Evolutionary conservation across 306 rosid species (phyloP).

Genomic region (Ormosia semicastrata): DNA sequence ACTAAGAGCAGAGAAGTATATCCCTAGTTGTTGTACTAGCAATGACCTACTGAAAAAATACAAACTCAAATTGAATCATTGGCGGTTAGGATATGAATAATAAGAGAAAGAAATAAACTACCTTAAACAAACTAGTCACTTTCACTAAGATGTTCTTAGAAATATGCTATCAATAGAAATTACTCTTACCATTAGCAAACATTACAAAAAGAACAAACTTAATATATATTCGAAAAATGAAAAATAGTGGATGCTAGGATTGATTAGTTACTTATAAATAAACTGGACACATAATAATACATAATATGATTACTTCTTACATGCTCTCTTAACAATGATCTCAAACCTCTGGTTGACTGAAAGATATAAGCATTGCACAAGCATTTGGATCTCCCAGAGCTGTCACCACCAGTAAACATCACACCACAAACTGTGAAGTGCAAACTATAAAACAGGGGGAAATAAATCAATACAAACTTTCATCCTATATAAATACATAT

Average conservation of each 20-base stretch:
- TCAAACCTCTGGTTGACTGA: slow-evolving; percentile 78
- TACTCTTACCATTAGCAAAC: not conserved
- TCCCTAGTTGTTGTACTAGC: not conserved
- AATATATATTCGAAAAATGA: not conserved
- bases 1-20: not conserved
- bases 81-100: not conserved
- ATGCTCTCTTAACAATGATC: slow-evolving; percentile 75
- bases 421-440: slow-evolving; percentile 82
- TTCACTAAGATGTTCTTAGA: slow-evolving; percentile 6
- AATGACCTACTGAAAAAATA: not conserved
- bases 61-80: not conserved
- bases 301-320: slow-evolving; percentile 45
- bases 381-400: slow-evolving; percentile 49
- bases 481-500: not conserved
- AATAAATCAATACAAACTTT: not conserved
- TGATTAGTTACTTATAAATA: not conserved
- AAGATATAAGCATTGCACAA: slow-evolving; percentile 70
- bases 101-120: not conserved
- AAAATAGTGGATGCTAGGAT: not conserved
- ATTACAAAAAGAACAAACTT: not conserved
- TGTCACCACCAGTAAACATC: slow-evolving; percentile 71
- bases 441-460: slow-evolving; percentile 51
- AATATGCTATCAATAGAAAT: slow-evolving; percentile 18
- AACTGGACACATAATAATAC: not conserved
- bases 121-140: not conserved